Conservation (phyloP, 768 basidiomycete genomes). For the Lactarius akahatsu region DNA sequence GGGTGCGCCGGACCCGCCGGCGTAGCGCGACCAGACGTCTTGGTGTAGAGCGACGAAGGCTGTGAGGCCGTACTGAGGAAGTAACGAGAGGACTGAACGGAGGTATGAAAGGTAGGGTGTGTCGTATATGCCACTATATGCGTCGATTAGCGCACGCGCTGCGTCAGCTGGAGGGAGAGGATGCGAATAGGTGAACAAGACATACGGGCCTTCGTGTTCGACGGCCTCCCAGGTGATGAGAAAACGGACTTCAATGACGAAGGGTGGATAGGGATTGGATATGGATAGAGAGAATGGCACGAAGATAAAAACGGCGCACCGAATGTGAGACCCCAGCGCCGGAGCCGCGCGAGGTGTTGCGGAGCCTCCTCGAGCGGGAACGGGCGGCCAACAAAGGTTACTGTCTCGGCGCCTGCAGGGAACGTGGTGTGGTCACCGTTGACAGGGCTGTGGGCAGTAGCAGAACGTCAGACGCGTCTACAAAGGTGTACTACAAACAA, state of each 20-base stretch:
- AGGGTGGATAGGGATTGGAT: background rate
- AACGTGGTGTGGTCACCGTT: conserved; percentile 69
- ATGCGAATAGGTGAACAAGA: conserved; percentile 27
- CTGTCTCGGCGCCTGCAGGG: conserved; percentile 58
- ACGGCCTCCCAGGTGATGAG: conserved; percentile 97
- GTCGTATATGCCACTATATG: conserved; percentile 76
- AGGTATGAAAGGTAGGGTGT: conserved; percentile 80
- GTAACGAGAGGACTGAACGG: conserved; percentile 59
- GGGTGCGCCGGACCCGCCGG: conserved; percentile 94
- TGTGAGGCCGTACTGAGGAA: conserved; percentile 69
- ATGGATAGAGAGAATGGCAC: background rate
- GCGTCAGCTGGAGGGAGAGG: background rate
- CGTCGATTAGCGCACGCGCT: background rate
- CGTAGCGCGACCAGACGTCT: conserved; percentile 94
- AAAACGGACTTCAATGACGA: conserved; percentile 64
- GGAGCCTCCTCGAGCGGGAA: conserved; percentile 89
- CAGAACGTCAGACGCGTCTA: conserved; percentile 20
- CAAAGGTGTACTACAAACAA: conserved; percentile 6
- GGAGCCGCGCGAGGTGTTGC: conserved; percentile 74
- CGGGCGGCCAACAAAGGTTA: conserved; percentile 88
- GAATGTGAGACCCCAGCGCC: conserved; percentile 87
- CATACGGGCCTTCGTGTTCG: conserved; percentile 90
- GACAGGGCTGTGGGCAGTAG: conserved; percentile 50
- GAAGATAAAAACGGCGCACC: conserved; percentile 48
- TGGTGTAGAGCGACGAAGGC: conserved; percentile 86